Evolutionary conservation across 441 rosid species (phyloP), one percentile per base, ranked within the genome.

Genomic region (Melastoma candidum): DNA sequence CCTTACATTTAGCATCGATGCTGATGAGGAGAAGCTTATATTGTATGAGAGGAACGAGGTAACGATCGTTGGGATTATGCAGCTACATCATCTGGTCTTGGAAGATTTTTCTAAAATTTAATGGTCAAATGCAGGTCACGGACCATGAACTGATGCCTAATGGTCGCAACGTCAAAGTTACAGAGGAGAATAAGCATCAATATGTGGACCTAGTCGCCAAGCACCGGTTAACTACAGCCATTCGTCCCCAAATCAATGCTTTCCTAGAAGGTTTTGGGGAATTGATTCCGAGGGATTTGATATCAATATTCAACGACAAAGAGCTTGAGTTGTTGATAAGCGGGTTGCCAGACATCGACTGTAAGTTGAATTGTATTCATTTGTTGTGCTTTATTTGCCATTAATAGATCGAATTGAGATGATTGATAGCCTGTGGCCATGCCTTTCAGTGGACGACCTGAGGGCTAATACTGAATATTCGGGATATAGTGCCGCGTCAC

Each of bases 1-100:
- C 74, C 93, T 85, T 57, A 90, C 98, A 51, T 90, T 90, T 71
- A 90, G 96, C 74, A 79, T 90, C 44, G 98, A 90, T 49, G 98
- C 98, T 51, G 98, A 90, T 66, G 98, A 90, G 76, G 98, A 90
- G 77, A 82, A 90, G 74, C 80, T 68, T 64, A 87, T 90, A 69
- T 73, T 90, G 51, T 90, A 77, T 63, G 98, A 90, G 62, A 78
- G 77, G 60, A 74, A 80, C 25, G 84, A 90, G 75, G 98, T 82
- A 70, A 60, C 44, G 53, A 51, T 60, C 52, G 46, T 51, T 26
- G 26, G 24, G 36, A 47, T 13, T 14, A 1, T 32, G 10, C 54
- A 14, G 32, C 10, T 14, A 7, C 41, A 36, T 36, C 41, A 4
- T 36, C 8, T 36, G 41, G 41, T 36, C 41, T 3, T 36, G 6